Evolutionary conservation across 306 rosid genomes (phyloP).

Genomic region (Rosa rugosa): DNA sequence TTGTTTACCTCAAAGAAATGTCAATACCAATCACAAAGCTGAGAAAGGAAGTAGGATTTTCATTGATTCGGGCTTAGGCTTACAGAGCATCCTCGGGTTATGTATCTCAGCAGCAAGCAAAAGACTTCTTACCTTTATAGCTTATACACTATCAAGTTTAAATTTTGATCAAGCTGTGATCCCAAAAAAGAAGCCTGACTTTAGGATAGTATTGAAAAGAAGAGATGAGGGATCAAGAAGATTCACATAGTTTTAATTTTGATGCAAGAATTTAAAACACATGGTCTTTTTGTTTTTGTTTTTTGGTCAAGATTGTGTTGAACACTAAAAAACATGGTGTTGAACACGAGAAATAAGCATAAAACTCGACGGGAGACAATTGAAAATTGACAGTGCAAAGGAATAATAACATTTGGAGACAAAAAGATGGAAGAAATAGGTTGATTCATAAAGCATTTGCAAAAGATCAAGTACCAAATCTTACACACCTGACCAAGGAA

Average conservation of each 20-base stretch:
- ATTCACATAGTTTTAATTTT: neutral
- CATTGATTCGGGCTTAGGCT: neutral
- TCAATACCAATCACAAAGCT: neutral
- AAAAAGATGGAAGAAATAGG: neutral
- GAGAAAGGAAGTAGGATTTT: neutral
- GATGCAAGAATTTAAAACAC: neutral
- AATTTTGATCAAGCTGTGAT: neutral
- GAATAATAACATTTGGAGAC: neutral
- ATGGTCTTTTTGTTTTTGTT: no score
- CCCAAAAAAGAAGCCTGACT: neutral
- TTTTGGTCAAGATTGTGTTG: no score
- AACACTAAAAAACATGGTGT: neutral
- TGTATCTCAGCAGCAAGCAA: neutral
- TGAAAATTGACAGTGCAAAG: neutral
- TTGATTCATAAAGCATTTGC: neutral
- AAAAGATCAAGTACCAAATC: constrained; percentile 3
- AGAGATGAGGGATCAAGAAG: neutral
- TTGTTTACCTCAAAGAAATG: neutral
- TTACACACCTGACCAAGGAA: constrained; percentile 37
- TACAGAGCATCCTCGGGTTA: neutral
- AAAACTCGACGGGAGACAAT: neutral
- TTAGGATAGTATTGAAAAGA: neutral
- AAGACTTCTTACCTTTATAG: neutral
- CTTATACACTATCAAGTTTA: neutral
- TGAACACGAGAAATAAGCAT: neutral